Evolutionary conservation across 495 filamentous ascomycete species (phyloP), one percentile per base, ranked within the genome.

Genomic region (Jackrogersella multiformis): DNA sequence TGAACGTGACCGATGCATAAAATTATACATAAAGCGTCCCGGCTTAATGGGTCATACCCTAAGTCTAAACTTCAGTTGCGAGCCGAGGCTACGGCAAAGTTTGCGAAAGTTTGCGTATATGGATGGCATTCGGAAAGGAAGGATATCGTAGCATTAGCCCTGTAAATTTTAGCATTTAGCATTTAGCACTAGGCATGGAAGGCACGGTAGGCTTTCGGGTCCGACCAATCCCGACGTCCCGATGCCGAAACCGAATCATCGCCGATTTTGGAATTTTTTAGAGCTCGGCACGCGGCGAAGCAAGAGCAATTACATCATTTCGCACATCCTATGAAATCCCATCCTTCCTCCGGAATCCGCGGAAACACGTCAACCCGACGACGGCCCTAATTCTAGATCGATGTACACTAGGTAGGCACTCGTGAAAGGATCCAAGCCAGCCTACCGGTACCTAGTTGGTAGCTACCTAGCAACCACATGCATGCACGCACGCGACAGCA

Each of bases 181-280:
- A 42, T 26, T 32, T 24, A 46, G 42, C 21, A 5, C n/a, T 21
- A 21, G 42, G 5, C n/a, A 26, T 24, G 23, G 32, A 8, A 23
- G 12, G 3, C 15, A 10, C 45, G 24, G 45, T 60, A 63, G 51
- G 51, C 21, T 32, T 56, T 63, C 60, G 60, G 57, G n/a, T 12
- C 51, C 23, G 32, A 41, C 20, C 51, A 55, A n/a, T 39, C 20
- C 60, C 60, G 60, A 63, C 16, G 16, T 20, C 23, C 60, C 60
- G 51, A 49, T 8, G 9, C 60, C 60, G 60, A 63, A 9, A 21
- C 60, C 60, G 60, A 63, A 36, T n/a, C 51, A 49, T 56, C 60
- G 35, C 60, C 60, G 60, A 53, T 20, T 23, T 7, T 20, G 16
- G 34, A 60, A 34, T 28, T 39, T 46, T 57, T 13, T 38, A 21